These are phyloP conservation scores for Coemansia sp. DNA, from an alignment of 192 early-diverging fungal species.

Conservation along the genomic window DNA sequence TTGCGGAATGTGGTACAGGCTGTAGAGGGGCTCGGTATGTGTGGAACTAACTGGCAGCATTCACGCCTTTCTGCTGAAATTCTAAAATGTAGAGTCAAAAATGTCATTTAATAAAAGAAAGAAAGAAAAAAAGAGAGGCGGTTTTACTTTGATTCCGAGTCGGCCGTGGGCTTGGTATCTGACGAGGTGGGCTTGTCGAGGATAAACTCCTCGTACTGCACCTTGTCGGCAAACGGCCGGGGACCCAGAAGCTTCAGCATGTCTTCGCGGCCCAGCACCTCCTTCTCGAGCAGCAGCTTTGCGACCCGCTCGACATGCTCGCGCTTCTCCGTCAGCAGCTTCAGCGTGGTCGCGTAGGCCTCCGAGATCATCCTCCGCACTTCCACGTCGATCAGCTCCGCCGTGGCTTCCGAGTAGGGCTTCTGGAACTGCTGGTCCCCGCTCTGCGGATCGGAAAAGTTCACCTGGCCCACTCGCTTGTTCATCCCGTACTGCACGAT, in stretches of 20 bases:
- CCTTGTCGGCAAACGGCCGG: constrained; percentile 75
- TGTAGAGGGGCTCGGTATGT: constrained; percentile 3
- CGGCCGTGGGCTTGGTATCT: neutral
- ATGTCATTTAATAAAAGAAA: neutral
- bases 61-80: no score
- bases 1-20: constrained; percentile 41
- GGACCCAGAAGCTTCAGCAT: constrained; percentile 88
- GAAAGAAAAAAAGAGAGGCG: neutral
- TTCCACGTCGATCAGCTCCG: constrained; percentile 90
- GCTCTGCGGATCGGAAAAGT: constrained; percentile 69
- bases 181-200: constrained; percentile 41
- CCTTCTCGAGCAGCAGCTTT: constrained; percentile 87
- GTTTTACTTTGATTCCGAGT: neutral
- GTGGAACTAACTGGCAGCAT: neutral
- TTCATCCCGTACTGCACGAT: constrained; percentile 97
- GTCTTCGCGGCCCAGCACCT: constrained; percentile 94
- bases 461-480: constrained; percentile 78
- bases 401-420: constrained; percentile 95
- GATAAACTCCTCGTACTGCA: constrained; percentile 69
- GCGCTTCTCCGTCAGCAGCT: constrained; percentile 82
- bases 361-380: constrained; percentile 77
- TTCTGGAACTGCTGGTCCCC: constrained; percentile 78
- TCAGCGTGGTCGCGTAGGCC: constrained; percentile 80
- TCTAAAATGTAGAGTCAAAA: no score
- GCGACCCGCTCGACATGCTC: constrained; percentile 91